Base-by-base conservation (phyloP, 2,329 filamentous ascomycete species). In the Fusarium longipes region DNA sequence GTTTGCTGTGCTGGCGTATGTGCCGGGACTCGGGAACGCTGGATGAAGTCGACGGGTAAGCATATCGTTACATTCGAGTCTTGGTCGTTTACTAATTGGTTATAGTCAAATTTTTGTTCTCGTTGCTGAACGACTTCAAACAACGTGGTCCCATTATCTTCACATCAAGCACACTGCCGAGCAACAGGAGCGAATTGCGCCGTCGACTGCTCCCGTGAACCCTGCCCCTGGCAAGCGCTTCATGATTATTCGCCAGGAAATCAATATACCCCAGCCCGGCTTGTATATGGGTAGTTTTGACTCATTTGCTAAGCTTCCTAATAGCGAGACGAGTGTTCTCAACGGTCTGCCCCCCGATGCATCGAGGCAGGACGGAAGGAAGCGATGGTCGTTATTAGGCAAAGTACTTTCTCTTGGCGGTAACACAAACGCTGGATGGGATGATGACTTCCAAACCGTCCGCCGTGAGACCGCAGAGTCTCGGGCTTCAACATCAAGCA, bases 1-100 rank as follows among this genome's bases (percentile, higher is more conserved):
- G 94, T 44, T 81, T 97, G 48, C 79, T 97, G 22, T 97, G 93
- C 78, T 97, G 94, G 94, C 88, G 93, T 61, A 82, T 97, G 45
- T 95, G 91, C 67, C 86, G 94, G 65, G 91, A 91, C 73, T 87
- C 89, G 51, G 92, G 90, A 17, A 86, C 85, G 44, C 82, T 87
- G 22, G 86, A 87, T 42, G 84, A 88, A 27, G 77, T 87, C 38
- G 91, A 96, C 75, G 78, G 84, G 89, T 93, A 82, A 83, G 91
- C n/a, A 29, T 45, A 7, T 25, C 7, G 27, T 38, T 45, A 30
- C 12, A 17, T n/a, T 38, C 10, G n/a, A 39, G 25, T 53, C 65
- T 63, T 62, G 10, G 10, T n/a, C 8, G 20, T 8, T 15, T 58
- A 63, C 73, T 77, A 66, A 80, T 70, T 25, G 35, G 17, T 35